These are phyloP conservation scores for Syncephalastrum racemosum DNA, from an alignment of 371 early-diverging fungal species.

Conservation along the genomic window DNA sequence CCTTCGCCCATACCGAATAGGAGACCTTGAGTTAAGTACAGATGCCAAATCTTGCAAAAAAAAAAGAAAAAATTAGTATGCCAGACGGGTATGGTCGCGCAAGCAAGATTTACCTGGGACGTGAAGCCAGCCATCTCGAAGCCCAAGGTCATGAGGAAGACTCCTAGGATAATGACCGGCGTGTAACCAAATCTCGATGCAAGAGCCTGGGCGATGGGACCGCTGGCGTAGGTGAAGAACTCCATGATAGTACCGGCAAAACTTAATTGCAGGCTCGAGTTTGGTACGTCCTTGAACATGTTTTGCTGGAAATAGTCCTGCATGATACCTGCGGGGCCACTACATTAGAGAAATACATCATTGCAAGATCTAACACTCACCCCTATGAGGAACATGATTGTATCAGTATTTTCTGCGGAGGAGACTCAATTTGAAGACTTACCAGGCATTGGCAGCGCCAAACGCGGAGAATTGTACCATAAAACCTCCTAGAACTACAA, in stretches of 20 bases:
- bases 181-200: slow-evolving; percentile 3
- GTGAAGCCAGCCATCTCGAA: slow-evolving; percentile 25
- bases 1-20: slow-evolving; percentile 60
- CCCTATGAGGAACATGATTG: too few relatives aligned
- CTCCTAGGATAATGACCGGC: slow-evolving; percentile 5
- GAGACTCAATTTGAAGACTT: slow-evolving; percentile 3
- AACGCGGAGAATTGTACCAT: slow-evolving; percentile 54
- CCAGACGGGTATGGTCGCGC: background rate
- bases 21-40: slow-evolving; percentile 63
- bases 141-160: slow-evolving; percentile 15
- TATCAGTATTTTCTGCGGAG: too few relatives aligned
- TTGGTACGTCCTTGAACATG: slow-evolving; percentile 10
- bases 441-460: slow-evolving; percentile 42
- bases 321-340: slow-evolving; percentile 16
- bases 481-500: slow-evolving; percentile 54
- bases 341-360: too few relatives aligned
- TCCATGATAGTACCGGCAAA: slow-evolving; percentile 24
- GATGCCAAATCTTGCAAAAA: slow-evolving; percentile 47
- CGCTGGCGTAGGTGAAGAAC: slow-evolving; percentile 14
- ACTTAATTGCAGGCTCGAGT: slow-evolving; percentile 14
- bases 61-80: background rate
- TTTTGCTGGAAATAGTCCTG: slow-evolving; percentile 23
- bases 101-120: slow-evolving; percentile 13
- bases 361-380: too few relatives aligned
- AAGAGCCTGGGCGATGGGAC: slow-evolving; percentile 15